Percentiles rank a stretch among this genome's conserved stretches.
Evolutionary conservation across 2,329 filamentous ascomycete species (phyloP).

Genomic region (Trichoderma afroharzianum): DNA sequence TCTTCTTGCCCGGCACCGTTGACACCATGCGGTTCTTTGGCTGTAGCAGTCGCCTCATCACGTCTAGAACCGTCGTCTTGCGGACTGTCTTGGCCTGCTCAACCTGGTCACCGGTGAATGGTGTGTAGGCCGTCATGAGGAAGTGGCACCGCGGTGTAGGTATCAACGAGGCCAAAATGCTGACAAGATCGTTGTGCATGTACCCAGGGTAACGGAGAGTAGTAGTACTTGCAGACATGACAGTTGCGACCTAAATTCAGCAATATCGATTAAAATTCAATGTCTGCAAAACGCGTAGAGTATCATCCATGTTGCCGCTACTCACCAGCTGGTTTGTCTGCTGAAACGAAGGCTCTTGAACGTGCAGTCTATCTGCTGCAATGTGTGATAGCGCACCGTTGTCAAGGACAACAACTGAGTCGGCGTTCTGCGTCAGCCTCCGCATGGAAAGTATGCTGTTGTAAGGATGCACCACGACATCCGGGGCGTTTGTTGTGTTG

Average conservation of each 20-base stretch:
- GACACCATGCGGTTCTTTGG: slow-evolving; percentile 99
- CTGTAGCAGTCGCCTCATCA: slow-evolving; percentile 92
- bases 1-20: slow-evolving; percentile 90
- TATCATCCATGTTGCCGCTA: background rate
- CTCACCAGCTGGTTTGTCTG: slow-evolving; percentile 91
- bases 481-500: slow-evolving; percentile 78
- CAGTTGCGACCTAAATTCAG: slow-evolving; percentile 69
- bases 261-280: background rate
- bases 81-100: slow-evolving; percentile 96
- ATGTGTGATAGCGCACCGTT: slow-evolving; percentile 93
- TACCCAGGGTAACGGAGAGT: slow-evolving; percentile 96
- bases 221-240: slow-evolving; percentile 97
- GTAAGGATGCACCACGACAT: slow-evolving; percentile 97
- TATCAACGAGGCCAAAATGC: slow-evolving; percentile 92
- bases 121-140: slow-evolving; percentile 96
- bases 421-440: slow-evolving; percentile 88
- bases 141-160: slow-evolving; percentile 97
- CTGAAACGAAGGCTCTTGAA: slow-evolving; percentile 92
- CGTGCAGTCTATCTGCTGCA: slow-evolving; percentile 88
- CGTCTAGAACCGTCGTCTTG: slow-evolving; percentile 95
- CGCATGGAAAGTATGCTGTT: slow-evolving; percentile 93
- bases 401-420: slow-evolving; percentile 95
- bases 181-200: slow-evolving; percentile 99
- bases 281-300: background rate
- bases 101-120: slow-evolving; percentile 93